phyloP scores from a whole-genome alignment of 2,329 filamentous ascomycete species.

The Aspergillus persii region DNA sequence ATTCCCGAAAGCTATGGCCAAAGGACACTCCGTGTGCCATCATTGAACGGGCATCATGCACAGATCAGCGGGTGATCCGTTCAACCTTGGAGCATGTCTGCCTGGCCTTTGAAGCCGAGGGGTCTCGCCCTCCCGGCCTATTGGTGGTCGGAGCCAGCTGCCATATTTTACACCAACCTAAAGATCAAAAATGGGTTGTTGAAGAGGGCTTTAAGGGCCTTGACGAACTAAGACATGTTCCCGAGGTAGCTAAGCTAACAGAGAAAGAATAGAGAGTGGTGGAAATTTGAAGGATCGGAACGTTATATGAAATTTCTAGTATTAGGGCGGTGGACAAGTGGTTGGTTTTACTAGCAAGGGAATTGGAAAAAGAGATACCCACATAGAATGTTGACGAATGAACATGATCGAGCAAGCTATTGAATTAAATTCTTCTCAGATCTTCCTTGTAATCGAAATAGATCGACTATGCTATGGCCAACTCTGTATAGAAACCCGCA shows the following conservation, averaged over 20 bases:
- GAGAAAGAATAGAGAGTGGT: neutral
- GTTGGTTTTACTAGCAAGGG: neutral
- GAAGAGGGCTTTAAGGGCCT: constrained; percentile 83
- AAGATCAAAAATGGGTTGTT: constrained; percentile 70
- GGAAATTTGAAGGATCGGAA: neutral
- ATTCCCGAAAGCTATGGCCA: constrained; percentile 59
- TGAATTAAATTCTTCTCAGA: neutral
- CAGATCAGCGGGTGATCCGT: constrained; percentile 88
- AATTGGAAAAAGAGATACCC: constrained; percentile 15
- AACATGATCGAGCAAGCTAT: neutral
- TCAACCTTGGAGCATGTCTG: constrained; percentile 78
- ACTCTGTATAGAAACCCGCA: neutral
- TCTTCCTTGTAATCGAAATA: no score
- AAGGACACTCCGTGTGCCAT: constrained; percentile 82
- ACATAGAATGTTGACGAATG: neutral
- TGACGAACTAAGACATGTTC: constrained; percentile 49
- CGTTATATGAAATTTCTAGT: neutral
- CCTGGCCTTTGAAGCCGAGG: constrained; percentile 81
- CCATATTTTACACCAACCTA: constrained; percentile 65
- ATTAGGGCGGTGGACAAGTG: neutral
- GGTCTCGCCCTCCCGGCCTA: constrained; percentile 82
- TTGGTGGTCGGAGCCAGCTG: constrained; percentile 84
- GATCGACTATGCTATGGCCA: no score
- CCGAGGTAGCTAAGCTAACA: neutral
- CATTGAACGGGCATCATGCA: constrained; percentile 87